These are phyloP conservation scores for Alloteropsis semialata DNA, from an alignment of 176 grass and related monocot species.

Conservation along the genomic window DNA sequence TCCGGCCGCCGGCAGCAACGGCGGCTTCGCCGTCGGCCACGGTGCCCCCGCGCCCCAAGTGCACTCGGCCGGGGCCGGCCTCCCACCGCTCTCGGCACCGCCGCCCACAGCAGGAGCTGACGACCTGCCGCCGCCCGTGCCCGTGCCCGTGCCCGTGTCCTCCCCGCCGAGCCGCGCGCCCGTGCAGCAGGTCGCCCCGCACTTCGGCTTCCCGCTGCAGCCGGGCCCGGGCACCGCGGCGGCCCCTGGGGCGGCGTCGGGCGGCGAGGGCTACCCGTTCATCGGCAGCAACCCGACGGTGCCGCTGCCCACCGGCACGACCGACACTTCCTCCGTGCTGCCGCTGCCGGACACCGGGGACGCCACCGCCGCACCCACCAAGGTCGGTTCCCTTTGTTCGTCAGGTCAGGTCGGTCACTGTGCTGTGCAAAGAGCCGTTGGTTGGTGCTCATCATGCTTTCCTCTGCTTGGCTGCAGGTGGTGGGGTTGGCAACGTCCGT, in stretches of 20 bases:
- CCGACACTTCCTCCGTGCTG: conserved; percentile 41
- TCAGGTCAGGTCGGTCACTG: background rate
- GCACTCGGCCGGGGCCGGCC: background rate
- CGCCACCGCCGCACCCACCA: too few species aligned
- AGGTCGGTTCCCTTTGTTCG: background rate
- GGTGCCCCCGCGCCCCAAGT: background rate
- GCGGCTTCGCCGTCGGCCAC: too few species aligned
- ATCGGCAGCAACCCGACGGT: conserved; percentile 59
- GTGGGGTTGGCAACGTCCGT: conserved; percentile 6
- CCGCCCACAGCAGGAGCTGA: conserved; percentile 28
- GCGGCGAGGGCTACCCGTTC: conserved; percentile 46
- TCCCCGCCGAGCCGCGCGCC: too few species aligned
- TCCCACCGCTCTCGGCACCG: background rate
- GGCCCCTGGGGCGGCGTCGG: background rate
- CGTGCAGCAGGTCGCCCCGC: conserved; percentile 3
- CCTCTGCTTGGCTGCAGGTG: conserved; percentile 20
- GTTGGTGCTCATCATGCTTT: background rate
- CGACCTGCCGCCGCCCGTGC: conserved; percentile 23
- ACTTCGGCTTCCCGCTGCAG: conserved; percentile 52
- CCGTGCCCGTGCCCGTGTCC: too few species aligned
- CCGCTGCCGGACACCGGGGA: conserved; percentile 37
- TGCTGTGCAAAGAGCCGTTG: background rate
- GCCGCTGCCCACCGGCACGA: conserved; percentile 52
- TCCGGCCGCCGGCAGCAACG: too few species aligned
- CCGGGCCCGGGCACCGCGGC: conserved; percentile 24